phyloP scores from a whole-genome alignment of 305 asterid species.

The Ajuga reptans region DNA sequence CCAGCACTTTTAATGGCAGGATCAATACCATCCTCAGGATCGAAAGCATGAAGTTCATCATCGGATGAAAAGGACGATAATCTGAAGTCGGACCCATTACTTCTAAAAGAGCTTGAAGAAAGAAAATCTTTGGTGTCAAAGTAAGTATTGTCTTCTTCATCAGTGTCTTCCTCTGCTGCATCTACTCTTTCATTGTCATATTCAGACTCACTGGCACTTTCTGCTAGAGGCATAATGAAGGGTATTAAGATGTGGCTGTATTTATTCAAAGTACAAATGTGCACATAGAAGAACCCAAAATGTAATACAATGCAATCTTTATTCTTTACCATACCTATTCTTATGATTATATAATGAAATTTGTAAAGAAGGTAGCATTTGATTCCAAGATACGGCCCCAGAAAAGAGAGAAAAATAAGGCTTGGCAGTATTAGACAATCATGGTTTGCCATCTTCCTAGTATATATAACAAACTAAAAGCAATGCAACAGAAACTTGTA shows the following conservation, averaged over 20 bases:
- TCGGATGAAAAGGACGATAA: conserved; percentile 65
- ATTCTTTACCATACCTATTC: background rate
- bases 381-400: background rate
- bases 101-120: conserved; percentile 75
- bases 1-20: conserved; percentile 57
- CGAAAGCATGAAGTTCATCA: conserved; percentile 48
- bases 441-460: background rate
- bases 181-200: conserved; percentile 87
- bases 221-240: conserved; percentile 40
- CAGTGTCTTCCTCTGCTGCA: conserved; percentile 86
- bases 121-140: conserved; percentile 87
- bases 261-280: background rate
- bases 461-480: background rate
- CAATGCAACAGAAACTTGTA: background rate
- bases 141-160: conserved; percentile 82
- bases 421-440: background rate
- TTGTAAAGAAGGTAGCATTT: background rate
- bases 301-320: background rate
- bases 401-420: background rate
- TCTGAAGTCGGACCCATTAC: conserved; percentile 71
- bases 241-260: conserved; percentile 16
- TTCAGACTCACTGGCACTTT: conserved; percentile 76
- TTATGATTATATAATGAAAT: background rate
- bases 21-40: conserved; percentile 54
- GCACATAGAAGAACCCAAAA: conserved; percentile 4